phyloP scores from a whole-genome alignment of 2,329 filamentous ascomycete species.

The Corniculantispora saksenae region DNA sequence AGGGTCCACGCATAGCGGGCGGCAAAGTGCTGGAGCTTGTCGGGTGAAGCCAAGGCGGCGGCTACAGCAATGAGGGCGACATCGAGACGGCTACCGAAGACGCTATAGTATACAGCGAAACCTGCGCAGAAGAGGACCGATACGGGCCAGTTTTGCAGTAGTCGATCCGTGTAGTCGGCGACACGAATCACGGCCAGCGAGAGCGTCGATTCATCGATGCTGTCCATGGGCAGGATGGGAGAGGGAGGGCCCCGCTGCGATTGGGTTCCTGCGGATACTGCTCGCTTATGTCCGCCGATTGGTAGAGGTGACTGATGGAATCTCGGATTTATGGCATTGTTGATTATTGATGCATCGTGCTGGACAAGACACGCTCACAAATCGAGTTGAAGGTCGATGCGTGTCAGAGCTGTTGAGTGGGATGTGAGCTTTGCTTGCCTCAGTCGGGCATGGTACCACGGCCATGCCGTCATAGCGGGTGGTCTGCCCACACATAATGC shows the following conservation, averaged over 20 bases:
- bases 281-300: neutral
- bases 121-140: neutral
- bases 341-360: neutral
- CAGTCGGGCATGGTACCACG: too few relatives aligned
- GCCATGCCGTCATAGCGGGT: constrained; percentile 16
- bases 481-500: neutral
- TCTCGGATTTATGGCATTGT: neutral
- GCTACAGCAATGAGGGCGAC: neutral
- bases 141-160: neutral
- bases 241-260: neutral
- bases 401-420: neutral
- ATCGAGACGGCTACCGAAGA: neutral
- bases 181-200: constrained; percentile 2
- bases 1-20: neutral
- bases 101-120: neutral
- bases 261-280: too few relatives aligned
- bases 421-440: neutral
- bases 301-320: neutral
- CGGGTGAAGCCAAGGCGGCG: neutral
- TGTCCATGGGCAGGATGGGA: constrained; percentile 9
- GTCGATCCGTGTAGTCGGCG: constrained; percentile 6
- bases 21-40: neutral
- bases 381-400: neutral
- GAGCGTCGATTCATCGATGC: constrained; percentile 13
- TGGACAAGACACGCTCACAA: neutral